Evolutionary conservation across 306 rosid species (phyloP).

Genomic region (Crataegus laevigata): DNA sequence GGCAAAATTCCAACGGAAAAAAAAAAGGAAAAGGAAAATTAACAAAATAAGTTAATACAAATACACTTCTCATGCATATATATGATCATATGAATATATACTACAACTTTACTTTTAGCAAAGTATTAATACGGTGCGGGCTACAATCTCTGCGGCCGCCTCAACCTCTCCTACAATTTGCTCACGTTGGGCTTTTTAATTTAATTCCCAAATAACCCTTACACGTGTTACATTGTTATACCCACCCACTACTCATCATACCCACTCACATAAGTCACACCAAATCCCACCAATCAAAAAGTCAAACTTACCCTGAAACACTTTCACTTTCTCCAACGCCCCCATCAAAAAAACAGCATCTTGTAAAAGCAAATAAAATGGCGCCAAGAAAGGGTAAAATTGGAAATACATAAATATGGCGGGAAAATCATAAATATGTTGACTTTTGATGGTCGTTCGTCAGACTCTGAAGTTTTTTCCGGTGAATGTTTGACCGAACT

Average conservation of each 20-base stretch:
- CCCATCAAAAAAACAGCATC: slow-evolving; percentile 27
- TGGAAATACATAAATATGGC: slow-evolving; percentile 24
- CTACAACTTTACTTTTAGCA: slow-evolving; percentile 19
- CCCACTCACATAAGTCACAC: background rate
- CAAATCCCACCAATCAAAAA: slow-evolving; percentile 15
- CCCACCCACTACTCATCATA: background rate
- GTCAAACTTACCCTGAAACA: background rate
- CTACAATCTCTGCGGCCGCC: slow-evolving; percentile 53
- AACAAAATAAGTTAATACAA: background rate
- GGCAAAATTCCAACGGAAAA: background rate
- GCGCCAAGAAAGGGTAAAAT: slow-evolving; percentile 25
- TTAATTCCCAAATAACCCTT: slow-evolving; percentile 3
- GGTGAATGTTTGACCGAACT: slow-evolving; percentile 92
- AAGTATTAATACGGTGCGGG: slow-evolving; percentile 51
- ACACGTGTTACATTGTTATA: background rate
- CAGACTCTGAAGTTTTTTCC: slow-evolving; percentile 81
- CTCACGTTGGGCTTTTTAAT: background rate
- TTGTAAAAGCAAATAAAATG: background rate
- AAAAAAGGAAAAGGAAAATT: slow-evolving; percentile 17
- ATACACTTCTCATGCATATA: slow-evolving; percentile 1
- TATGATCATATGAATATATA: background rate
- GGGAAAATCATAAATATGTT: slow-evolving; percentile 8
- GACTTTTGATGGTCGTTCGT: background rate
- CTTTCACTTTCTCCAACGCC: slow-evolving; percentile 35
- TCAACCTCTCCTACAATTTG: slow-evolving; percentile 38